Evolutionary conservation across 257 asterid genomes (phyloP), one percentile per base, ranked within the genome.

Genomic region (Solanum sitiens): DNA sequence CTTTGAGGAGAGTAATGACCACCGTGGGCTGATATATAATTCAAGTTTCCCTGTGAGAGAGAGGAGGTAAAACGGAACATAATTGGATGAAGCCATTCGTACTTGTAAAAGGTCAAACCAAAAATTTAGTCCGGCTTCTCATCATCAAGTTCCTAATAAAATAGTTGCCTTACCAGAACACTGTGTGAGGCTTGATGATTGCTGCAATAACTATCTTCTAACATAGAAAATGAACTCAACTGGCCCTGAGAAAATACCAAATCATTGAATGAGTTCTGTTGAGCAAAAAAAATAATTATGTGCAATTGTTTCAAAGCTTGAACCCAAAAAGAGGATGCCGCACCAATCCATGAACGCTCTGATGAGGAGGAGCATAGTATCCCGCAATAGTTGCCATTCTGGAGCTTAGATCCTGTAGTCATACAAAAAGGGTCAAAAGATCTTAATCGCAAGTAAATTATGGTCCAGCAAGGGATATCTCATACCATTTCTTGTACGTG

Each of bases 401-500:
- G 63, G 72, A 74, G 72, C 87, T 89, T 39, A 84, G 21, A 68
- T 87, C 92, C 91, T 91, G 86, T 40, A 89, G 53, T 71, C 47
- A 73, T 50, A 86, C 13, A 86, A 30, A 75, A 87, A 84, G 80
- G 63, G 35, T 20, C 56, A 53, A 32, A 30, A 84, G 77, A 83
- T 72, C 73, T 75, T 56, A 87, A 50, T 71, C 47, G 4, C 63
- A 77, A 14, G 4, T 39, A 47, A 85, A 85, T 82, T 86, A 33
- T 33, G 59, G 76, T 74, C 42, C 77, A 56, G 80, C 47, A 73
- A 76, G 83, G 68, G 37, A 80, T 40, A 70, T 59, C 42, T 37
- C 89, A 45, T 87, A 91, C 93, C 90, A 53, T 90, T 73, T 88
- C 92, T 85, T 90, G 91, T 87, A 86, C 40, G 79, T 86, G 86